Percentiles rank a stretch among this genome's conserved stretches.
Evolutionary conservation across 495 filamentous ascomycete genomes (phyloP).

Genomic region (Aspergillus homomorphus): DNA sequence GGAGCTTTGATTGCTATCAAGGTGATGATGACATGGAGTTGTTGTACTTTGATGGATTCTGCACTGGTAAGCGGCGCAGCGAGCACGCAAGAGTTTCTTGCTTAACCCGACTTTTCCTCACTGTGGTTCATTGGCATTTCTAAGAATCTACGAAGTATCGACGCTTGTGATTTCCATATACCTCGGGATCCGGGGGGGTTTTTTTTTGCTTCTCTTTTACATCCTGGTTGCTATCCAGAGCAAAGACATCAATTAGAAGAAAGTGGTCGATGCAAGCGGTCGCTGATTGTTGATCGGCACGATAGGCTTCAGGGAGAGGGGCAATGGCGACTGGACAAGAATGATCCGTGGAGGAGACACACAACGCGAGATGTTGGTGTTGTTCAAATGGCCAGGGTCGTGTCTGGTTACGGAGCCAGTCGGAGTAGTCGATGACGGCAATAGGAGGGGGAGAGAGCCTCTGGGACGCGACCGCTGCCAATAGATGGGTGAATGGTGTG

Average conservation of each 20-base stretch:
- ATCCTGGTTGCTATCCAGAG: neutral
- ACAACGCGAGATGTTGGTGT: conserved; percentile 10
- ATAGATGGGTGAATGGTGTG: neutral
- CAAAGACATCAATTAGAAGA: neutral
- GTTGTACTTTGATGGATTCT: neutral
- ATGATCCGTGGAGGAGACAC: conserved; percentile 7
- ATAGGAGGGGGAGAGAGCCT: neutral
- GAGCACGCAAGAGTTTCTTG: neutral
- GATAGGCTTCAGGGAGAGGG: neutral
- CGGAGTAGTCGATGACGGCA: conserved; percentile 13
- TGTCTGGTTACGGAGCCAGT: conserved; percentile 16
- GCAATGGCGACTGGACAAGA: conserved; percentile 4
- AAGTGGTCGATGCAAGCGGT: neutral
- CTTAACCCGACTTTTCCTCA: neutral
- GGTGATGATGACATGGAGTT: neutral
- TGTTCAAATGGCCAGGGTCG: conserved; percentile 4
- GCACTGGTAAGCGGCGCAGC: neutral
- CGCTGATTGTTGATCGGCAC: neutral
- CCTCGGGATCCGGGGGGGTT: neutral
- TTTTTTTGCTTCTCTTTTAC: neutral
- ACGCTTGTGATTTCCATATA: neutral
- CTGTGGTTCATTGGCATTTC: neutral
- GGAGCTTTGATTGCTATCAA: neutral
- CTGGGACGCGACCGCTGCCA: conserved; percentile 20
- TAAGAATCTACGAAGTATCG: neutral